A percentile compares a stretch with the other conserved stretches of the same genome.
phyloP scores from a whole-genome alignment of 1,139 yeast species.

The Hemisphaericaspora xylofermentans region DNA sequence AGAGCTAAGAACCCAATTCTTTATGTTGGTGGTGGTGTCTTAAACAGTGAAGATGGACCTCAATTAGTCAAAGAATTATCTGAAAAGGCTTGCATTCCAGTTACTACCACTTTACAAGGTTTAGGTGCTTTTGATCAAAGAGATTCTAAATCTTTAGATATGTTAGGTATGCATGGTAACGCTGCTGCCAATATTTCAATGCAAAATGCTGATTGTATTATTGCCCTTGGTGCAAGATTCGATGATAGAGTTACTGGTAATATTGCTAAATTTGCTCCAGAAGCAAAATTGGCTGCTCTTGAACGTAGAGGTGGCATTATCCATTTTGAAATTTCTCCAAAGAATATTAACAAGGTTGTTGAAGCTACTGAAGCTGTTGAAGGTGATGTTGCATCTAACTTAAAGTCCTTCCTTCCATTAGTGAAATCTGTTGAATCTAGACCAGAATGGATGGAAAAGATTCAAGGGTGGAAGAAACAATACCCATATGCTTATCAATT shows the following conservation, averaged over 20 bases:
- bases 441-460: conserved; percentile 73
- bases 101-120: conserved; percentile 92
- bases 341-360: conserved; percentile 95
- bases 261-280: conserved; percentile 88
- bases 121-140: conserved; percentile 92
- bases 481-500: conserved; percentile 80
- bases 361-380: conserved; percentile 96
- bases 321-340: conserved; percentile 94
- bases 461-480: conserved; percentile 79
- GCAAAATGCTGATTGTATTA: conserved; percentile 87
- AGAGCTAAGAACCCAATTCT: conserved; percentile 84
- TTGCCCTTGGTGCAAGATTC: conserved; percentile 95
- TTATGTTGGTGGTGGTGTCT: conserved; percentile 89
- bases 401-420: conserved; percentile 70
- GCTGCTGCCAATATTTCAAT: conserved; percentile 94
- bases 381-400: conserved; percentile 87
- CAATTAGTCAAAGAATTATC: conserved; percentile 74
- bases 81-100: conserved; percentile 90
- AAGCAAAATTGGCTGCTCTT: conserved; percentile 81
- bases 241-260: conserved; percentile 97
- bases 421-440: conserved; percentile 62
- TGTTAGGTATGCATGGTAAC: conserved; percentile 98
- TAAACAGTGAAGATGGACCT: conserved; percentile 83
- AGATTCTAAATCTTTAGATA: conserved; percentile 86
- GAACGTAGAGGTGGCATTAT: conserved; percentile 93